phyloP scores from a whole-genome alignment of 192 early-diverging fungal species.

The Paraglomus brasilianum region DNA sequence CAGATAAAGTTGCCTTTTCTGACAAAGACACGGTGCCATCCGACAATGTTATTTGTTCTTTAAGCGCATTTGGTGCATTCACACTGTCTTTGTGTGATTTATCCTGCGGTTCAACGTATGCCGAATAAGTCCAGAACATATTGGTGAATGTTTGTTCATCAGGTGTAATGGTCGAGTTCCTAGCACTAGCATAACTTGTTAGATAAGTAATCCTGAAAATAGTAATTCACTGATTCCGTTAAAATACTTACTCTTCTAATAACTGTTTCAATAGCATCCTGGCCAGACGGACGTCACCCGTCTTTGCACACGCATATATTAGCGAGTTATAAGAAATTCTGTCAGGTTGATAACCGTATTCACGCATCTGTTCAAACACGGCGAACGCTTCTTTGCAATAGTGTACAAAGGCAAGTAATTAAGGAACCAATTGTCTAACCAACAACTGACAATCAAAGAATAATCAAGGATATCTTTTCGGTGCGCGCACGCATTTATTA shows the following conservation, averaged over 20 bases:
- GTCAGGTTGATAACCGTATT: slow-evolving; percentile 80
- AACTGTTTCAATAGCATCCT: slow-evolving; percentile 62
- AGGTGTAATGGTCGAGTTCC: slow-evolving; percentile 46
- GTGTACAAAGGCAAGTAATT: slow-evolving; percentile 10
- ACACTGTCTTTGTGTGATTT: slow-evolving; percentile 27
- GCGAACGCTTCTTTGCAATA: slow-evolving; percentile 85
- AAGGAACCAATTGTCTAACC: not conserved
- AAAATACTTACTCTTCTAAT: slow-evolving; percentile 44
- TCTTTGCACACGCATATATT: slow-evolving; percentile 68
- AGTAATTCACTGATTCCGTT: not conserved
- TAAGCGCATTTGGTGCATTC: slow-evolving; percentile 13
- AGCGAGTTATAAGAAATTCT: slow-evolving; percentile 80
- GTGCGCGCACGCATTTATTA: slow-evolving; percentile 81
- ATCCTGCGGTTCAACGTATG: slow-evolving; percentile 44
- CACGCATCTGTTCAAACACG: slow-evolving; percentile 80
- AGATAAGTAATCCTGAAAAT: not conserved
- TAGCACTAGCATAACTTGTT: not conserved
- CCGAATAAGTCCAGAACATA: slow-evolving; percentile 68
- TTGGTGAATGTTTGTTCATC: slow-evolving; percentile 64
- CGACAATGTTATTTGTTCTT: not conserved
- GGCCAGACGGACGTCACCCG: slow-evolving; percentile 71
- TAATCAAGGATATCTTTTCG: slow-evolving; percentile 52
- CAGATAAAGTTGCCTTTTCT: not conserved
- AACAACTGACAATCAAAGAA: not conserved
- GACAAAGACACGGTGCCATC: slow-evolving; percentile 9